Evolutionary conservation across 305 asterid species (phyloP).

Genomic region (Fraxinus sp.): DNA sequence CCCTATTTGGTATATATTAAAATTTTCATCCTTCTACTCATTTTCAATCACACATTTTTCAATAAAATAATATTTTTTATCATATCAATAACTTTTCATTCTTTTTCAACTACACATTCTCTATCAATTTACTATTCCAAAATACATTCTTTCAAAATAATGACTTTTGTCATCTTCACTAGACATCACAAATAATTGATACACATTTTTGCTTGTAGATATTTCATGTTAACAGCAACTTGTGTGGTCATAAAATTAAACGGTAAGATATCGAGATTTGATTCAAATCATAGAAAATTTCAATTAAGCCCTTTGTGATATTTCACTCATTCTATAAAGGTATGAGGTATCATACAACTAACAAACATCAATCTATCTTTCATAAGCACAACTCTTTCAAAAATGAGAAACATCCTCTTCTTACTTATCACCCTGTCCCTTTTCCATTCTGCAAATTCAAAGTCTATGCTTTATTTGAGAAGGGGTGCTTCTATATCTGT

Average conservation of each 20-base stretch:
- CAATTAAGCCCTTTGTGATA: not conserved
- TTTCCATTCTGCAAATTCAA: constrained; percentile 27
- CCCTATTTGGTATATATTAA: no score
- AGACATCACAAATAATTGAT: not conserved
- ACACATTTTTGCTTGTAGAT: not conserved
- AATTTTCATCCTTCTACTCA: no score
- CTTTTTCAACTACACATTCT: no score
- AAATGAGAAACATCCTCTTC: constrained; percentile 27
- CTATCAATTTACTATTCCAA: no score
- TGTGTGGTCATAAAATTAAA: not conserved
- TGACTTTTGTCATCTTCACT: not conserved
- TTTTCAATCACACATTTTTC: no score
- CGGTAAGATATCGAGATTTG: not conserved
- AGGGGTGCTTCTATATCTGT: constrained; percentile 48
- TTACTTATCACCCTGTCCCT: constrained; percentile 11
- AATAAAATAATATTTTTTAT: no score
- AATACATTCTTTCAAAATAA: no score
- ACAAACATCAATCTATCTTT: not conserved
- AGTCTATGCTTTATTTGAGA: constrained; percentile 12
- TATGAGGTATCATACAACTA: not conserved
- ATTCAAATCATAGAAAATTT: not conserved
- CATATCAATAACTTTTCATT: no score
- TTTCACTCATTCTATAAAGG: not conserved
- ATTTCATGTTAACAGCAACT: not conserved
- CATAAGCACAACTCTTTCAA: not conserved